Base-by-base conservation (phyloP, 768 basidiomycete genomes). In the Cubamyces lactineus region DNA sequence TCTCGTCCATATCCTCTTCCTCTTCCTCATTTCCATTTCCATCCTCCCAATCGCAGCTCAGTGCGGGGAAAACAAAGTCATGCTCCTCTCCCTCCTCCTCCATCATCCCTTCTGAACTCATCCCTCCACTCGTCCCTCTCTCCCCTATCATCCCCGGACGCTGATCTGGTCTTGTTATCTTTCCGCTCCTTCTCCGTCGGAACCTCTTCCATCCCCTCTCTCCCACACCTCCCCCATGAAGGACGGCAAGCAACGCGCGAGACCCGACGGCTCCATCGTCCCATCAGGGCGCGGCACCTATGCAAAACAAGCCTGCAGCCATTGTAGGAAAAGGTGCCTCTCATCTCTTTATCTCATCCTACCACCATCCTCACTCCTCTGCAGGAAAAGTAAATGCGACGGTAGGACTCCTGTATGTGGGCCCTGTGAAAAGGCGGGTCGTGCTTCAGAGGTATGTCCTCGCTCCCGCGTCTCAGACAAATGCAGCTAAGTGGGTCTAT, bases 321-420 rank as follows among this genome's bases (percentile, higher is more conserved):
- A 73, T 46, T 74, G 73, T 54, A 65, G 72, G 47, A 64, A 68
- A 51, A 61, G 73, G 73, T 72, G 17, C 28, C 66, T 53, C 16
- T 21, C 55, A 24, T 50, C 45, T 9, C 43, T 39, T 34, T 0
- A 50, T 42, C 24, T 41, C 43, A 16, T 28, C 3, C 57, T 38
- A 5, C 45, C 48, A 13, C 38, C 23, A 26, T 4, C 19, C 19
- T 41, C 38, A 13, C 15, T 13, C 17, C n/a, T 16, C 3, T 54
- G 7, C 57, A 75, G 74, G 42, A 75, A 75, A 62, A 72, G 70
- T 52, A 74, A 72, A 46, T 75, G 74, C 60, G 73, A 75, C 49
- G 74, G 74, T 11, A 54, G 66, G 23, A 63, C 70, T 21, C 74
- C 74, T 1, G 64, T 70, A 9, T 75, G 74, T 45, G 69, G 71